A percentile compares a stretch with the other conserved stretches of the same genome.
phyloP scores from a whole-genome alignment of 2,329 filamentous ascomycete species.

The Chaetomiaceae sp. region DNA sequence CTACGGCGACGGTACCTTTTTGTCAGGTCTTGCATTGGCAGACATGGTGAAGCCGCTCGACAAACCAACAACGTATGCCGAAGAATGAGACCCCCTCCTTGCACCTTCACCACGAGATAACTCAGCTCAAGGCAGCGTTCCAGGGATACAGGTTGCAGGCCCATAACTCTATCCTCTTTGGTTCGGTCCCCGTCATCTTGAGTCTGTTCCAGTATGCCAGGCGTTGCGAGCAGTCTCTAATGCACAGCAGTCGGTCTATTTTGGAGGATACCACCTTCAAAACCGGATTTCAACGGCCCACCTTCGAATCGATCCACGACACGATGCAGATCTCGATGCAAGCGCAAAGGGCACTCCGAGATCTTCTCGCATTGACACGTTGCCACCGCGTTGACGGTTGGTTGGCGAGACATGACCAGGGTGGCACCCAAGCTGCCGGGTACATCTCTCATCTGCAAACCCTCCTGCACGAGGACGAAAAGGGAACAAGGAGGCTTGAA shows the following conservation, averaged over 20 bases:
- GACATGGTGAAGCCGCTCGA: too few species aligned
- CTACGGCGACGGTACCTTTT: too few species aligned
- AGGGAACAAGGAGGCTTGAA: background rate
- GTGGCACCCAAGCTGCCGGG: background rate
- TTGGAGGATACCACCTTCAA: background rate
- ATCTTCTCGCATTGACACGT: constrained; percentile 9
- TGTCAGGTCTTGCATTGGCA: too few species aligned
- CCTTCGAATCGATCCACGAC: constrained; percentile 8
- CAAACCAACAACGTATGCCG: too few species aligned
- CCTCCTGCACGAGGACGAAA: constrained; percentile 14
- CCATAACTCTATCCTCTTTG: too few species aligned
- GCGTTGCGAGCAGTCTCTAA: too few species aligned
- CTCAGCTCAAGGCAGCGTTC: too few species aligned
- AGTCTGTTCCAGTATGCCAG: too few species aligned
- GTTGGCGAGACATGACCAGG: background rate
- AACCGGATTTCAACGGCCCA: background rate
- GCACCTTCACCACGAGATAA: too few species aligned
- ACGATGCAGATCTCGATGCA: constrained; percentile 2
- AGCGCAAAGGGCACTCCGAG: background rate
- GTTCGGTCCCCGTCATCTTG: too few species aligned
- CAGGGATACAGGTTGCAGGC: too few species aligned
- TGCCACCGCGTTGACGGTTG: background rate
- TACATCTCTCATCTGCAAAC: background rate
- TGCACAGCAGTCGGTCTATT: background rate
- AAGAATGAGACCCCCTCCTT: too few species aligned